Conservation (phyloP, 208 protist species). For the Lotmaria passim region DNA sequence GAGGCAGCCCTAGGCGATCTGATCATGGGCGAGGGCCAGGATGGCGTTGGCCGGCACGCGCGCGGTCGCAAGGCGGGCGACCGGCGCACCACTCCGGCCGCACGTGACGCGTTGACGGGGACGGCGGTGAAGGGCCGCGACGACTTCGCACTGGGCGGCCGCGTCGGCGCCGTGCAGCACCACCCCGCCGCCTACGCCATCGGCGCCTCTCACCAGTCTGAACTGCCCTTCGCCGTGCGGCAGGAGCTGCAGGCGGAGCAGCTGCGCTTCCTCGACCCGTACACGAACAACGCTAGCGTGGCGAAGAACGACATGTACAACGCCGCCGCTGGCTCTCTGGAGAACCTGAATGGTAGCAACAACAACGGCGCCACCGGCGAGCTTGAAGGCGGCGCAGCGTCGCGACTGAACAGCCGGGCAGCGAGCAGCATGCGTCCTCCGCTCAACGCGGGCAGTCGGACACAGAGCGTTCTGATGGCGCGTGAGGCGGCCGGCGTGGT, state of each 20-base stretch:
- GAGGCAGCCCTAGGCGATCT: conserved; percentile 34
- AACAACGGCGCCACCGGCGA: conserved; percentile 2
- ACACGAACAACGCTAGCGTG: conserved; percentile 42
- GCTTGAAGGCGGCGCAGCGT: neutral
- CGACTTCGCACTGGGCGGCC: conserved; percentile 84
- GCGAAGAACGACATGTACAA: conserved; percentile 45
- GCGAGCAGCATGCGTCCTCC: conserved; percentile 19
- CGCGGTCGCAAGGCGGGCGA: neutral
- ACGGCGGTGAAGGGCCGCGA: conserved; percentile 12
- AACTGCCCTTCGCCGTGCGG: conserved; percentile 71
- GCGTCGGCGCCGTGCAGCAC: conserved; percentile 78
- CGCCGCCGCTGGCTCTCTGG: neutral
- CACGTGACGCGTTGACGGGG: neutral
- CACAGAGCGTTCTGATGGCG: conserved; percentile 52
- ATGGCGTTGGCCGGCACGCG: neutral
- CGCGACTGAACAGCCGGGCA: conserved; percentile 17
- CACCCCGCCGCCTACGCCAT: conserved; percentile 70
- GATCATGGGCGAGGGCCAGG: conserved; percentile 23
- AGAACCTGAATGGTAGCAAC: conserved; percentile 18
- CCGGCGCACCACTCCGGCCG: neutral
- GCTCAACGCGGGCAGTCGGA: conserved; percentile 17
- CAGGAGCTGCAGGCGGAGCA: conserved; percentile 72
- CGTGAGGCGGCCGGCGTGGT: conserved; percentile 75
- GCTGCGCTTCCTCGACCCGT: conserved; percentile 76
- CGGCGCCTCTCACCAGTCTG: conserved; percentile 56